Base-by-base conservation (phyloP, 1,139 yeast species). In the Torulaspora pretoriensis region DNA sequence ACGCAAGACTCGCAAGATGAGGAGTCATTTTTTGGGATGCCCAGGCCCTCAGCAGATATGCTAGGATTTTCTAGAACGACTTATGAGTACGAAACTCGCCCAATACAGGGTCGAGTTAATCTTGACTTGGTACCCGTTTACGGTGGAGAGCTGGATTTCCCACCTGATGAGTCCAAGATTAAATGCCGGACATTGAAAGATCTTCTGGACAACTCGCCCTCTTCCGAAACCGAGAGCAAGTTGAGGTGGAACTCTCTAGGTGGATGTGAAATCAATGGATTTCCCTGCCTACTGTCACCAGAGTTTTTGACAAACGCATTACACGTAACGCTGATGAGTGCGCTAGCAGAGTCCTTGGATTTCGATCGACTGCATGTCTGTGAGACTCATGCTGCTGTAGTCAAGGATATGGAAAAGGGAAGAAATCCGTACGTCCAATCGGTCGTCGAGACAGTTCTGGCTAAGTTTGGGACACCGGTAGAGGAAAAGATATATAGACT, bases 221-320 rank as follows among this genome's bases (percentile, higher is more conserved):
- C 83, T 22, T 83, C 94, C 0, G 64, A 59, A 1, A 52, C 44
- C 1, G 84, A 84, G 60, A 83, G 85, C 56, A 66, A 65, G 14
- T 42, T 47, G 1, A 60, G 66, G 25, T 85, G 92, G 88, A 64
- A 69, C 43, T 63, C 63, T 1, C 46, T 70, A 3, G 77, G 80
- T n/a, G 94, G 94, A 0, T 72, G 80, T 35, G 77, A 73, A 37
- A 56, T 81, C 2, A 60, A 68, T 32, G 73, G 69, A 1, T 49
- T 45, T 8, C 72, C 77, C 0, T 68, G 72, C 41, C 44, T 70
- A 2, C 47, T 76, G 3, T 63, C 71, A 10, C 60, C 60, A 10
- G 67, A 63, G 4, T 64, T 71, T 38, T 59, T 72, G 9, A 59
- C 68, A 16, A 61, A 62, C 7, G 61, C 69, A 0, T 55, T 76